A percentile compares a stretch with the other conserved stretches of the same genome.
Conservation (phyloP, 805 yeast species). For the Monosporozyma aerobia region DNA sequence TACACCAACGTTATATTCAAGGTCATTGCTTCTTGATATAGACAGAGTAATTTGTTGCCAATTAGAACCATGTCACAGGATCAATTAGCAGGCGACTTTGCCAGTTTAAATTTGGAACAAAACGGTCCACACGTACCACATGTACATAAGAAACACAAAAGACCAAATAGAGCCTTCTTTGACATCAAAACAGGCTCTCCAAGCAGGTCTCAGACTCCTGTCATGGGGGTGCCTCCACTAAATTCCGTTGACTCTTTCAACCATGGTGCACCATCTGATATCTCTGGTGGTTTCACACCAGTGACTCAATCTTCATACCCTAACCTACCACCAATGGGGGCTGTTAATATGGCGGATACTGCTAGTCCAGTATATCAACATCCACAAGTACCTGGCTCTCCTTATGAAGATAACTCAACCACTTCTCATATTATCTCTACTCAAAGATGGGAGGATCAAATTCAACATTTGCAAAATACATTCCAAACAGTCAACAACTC, state of each 20-base stretch:
- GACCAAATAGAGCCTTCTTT: constrained; percentile 28
- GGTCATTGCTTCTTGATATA: background rate
- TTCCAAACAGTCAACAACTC: constrained; percentile 71
- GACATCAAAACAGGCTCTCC: constrained; percentile 2
- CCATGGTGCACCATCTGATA: background rate
- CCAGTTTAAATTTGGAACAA: constrained; percentile 17
- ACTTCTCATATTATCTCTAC: constrained; percentile 26
- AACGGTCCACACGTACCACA: constrained; percentile 3
- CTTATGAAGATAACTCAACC: constrained; percentile 3
- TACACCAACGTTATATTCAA: background rate
- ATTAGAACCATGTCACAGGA: constrained; percentile 10
- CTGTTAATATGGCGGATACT: background rate
- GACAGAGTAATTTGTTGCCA: background rate
- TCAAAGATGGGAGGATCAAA: constrained; percentile 30
- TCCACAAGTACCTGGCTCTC: background rate
- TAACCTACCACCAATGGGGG: background rate
- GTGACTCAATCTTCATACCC: background rate
- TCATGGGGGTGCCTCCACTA: constrained; percentile 6
- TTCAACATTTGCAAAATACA: constrained; percentile 32
- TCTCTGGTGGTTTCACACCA: background rate
- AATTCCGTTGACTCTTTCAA: background rate
- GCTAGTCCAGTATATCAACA: background rate
- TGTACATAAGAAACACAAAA: constrained; percentile 15
- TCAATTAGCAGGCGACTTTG: constrained; percentile 12
- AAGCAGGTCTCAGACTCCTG: constrained; percentile 1